phyloP scores from a whole-genome alignment of 2,329 filamentous ascomycete species.

The Colletotrichum camelliae region DNA sequence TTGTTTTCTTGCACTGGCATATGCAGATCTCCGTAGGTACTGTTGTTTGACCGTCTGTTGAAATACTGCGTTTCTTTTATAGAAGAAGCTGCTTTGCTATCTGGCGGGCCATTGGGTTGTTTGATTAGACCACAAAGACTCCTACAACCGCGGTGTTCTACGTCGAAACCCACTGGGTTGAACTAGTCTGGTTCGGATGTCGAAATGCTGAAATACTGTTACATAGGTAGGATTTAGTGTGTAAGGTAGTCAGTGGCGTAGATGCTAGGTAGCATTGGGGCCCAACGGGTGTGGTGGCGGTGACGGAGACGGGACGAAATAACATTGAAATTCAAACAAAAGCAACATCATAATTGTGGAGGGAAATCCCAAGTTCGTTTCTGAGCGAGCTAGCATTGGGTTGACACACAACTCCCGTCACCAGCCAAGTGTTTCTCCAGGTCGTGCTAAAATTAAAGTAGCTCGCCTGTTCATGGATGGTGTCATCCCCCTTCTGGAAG shows the following conservation, averaged over 20 bases:
- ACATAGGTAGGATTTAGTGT: background rate
- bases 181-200: background rate
- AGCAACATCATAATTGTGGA: background rate
- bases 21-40: background rate
- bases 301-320: background rate
- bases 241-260: background rate
- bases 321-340: background rate
- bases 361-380: background rate
- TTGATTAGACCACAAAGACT: background rate
- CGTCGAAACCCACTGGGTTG: background rate
- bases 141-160: background rate
- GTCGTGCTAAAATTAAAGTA: background rate
- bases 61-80: background rate
- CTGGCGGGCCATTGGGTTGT: background rate
- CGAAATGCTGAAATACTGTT: background rate
- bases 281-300: background rate
- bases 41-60: background rate
- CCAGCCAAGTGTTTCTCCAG: background rate
- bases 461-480: background rate
- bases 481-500: background rate
- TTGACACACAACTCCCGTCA: background rate
- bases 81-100: background rate
- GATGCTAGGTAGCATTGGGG: background rate
- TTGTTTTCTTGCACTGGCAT: background rate
- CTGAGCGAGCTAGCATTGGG: background rate